Base-by-base conservation (phyloP, 768 basidiomycete species). In the Candolleomyces efflorescens region DNA sequence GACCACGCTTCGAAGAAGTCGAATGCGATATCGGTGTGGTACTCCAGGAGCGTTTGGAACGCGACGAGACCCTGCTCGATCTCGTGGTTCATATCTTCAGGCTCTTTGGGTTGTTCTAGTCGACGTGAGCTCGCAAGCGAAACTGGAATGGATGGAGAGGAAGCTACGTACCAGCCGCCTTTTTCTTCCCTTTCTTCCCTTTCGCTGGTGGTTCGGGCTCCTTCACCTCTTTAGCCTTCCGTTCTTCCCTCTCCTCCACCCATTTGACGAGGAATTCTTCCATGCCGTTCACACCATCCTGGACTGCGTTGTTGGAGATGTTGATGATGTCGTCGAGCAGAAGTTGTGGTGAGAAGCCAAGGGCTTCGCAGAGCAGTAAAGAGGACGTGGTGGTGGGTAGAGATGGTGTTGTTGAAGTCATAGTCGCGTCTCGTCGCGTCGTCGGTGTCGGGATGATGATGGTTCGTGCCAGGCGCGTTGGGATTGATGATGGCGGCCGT, bases 1-100 rank as follows among this genome's bases (percentile, higher is more conserved):
- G 85, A 86, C 93, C 94, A 96, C 0, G 86, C 87, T 71, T 94
- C 93, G 64, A 97, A 91, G 67, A 88, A 90, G 69, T 97, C 94
- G 59, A 95, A 92, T 0, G 93, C 94, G 46, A 92, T 81, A 66
- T 97, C 94, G 45, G 90, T 87, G 63, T 94, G 93, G 55, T 85
- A 85, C 66, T 94, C 91, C 13, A 97, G 78, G 45, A 95, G 78
- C 0, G 94, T 94, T 69, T 95, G 91, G 61, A 96, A 92, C 22
- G 90, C 81, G 51, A 92, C 87, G 1, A 94, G 72, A 2, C 92
- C 93, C 72, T 92, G 84, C 62, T 88, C 86, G 20, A 89, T 78
- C 59, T 90, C 88, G 57, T 87, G 82, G 11, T 77, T 85, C 27
- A 58, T 41, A 27, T 58, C 57, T 47, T 58, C 57, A 18, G 50